phyloP scores from a whole-genome alignment of 75 land plant species.

The Selaginella tamariscina region DNA sequence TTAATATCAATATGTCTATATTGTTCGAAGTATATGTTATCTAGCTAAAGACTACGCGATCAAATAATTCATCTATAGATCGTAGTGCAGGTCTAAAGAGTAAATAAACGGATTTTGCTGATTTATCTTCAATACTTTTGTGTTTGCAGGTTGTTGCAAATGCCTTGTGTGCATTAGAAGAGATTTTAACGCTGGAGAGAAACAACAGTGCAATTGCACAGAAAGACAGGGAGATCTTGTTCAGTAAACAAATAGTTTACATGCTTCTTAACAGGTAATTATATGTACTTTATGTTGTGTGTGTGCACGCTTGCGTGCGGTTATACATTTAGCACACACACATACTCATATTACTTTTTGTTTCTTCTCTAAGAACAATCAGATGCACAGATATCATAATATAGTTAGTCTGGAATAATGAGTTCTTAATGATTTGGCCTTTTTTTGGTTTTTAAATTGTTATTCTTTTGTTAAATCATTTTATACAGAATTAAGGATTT shows the following conservation, averaged over 20 bases:
- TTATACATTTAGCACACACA: too few relatives aligned
- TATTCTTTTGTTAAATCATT: not conserved
- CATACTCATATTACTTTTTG: too few relatives aligned
- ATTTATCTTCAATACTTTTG: too few relatives aligned
- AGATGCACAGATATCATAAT: too few relatives aligned
- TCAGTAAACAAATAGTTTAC: conserved; percentile 59
- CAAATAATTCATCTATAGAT: too few relatives aligned
- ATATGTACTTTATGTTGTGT: too few relatives aligned
- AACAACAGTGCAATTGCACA: conserved; percentile 51
- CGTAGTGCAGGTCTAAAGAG: too few relatives aligned
- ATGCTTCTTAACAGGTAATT: conserved; percentile 63
- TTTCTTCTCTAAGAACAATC: too few relatives aligned
- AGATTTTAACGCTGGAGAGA: conserved; percentile 66
- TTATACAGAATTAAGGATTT: conserved; percentile 79
- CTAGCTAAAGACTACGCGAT: too few relatives aligned
- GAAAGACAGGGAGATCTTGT: conserved; percentile 57
- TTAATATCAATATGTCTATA: not conserved
- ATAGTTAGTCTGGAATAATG: too few relatives aligned
- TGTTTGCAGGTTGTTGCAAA: conserved; percentile 76
- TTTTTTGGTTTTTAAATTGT: not conserved
- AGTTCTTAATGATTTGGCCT: conserved; percentile 4
- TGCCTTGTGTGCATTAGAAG: conserved; percentile 70
- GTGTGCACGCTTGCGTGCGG: too few relatives aligned
- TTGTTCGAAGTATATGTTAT: not conserved
- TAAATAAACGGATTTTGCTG: too few relatives aligned